Evolutionary conservation across 2,329 filamentous ascomycete genomes (phyloP).

Genomic region (Aureobasidium pullulans): DNA sequence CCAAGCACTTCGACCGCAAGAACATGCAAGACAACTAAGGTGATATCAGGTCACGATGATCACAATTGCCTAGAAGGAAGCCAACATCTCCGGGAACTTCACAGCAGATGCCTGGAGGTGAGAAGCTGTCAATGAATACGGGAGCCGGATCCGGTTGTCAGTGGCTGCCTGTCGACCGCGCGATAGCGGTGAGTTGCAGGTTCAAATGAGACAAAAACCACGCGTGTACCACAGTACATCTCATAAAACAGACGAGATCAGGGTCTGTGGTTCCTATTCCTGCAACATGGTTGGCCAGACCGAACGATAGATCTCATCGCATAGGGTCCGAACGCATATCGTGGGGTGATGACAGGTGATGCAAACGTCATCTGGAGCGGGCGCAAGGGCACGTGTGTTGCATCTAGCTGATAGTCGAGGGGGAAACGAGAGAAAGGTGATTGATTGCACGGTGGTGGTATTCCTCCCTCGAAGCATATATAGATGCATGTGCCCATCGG

Average conservation of each 20-base stretch:
- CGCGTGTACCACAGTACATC: background rate
- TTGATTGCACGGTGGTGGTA: background rate
- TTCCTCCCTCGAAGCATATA: conserved; percentile 1
- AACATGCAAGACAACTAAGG: background rate
- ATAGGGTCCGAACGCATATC: background rate
- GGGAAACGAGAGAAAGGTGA: background rate
- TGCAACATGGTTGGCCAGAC: conserved; percentile 5
- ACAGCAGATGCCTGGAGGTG: too few species aligned
- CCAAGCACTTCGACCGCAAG: background rate
- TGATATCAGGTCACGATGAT: background rate
- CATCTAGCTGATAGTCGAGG: background rate
- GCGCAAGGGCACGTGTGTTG: background rate
- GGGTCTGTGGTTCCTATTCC: too few species aligned
- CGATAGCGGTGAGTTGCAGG: background rate
- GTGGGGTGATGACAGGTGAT: conserved; percentile 14
- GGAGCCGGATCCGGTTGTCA: background rate
- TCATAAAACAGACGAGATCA: background rate
- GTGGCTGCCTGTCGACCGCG: background rate
- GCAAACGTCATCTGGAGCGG: background rate
- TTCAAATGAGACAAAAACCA: background rate
- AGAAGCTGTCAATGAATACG: background rate
- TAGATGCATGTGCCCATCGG: background rate
- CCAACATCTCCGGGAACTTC: too few species aligned
- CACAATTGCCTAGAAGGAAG: background rate
- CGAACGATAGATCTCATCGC: background rate